Evolutionary conservation across 192 early-diverging fungal species (phyloP), one percentile per base, ranked within the genome.

Genomic region (Rhizophagus prolifer): DNA sequence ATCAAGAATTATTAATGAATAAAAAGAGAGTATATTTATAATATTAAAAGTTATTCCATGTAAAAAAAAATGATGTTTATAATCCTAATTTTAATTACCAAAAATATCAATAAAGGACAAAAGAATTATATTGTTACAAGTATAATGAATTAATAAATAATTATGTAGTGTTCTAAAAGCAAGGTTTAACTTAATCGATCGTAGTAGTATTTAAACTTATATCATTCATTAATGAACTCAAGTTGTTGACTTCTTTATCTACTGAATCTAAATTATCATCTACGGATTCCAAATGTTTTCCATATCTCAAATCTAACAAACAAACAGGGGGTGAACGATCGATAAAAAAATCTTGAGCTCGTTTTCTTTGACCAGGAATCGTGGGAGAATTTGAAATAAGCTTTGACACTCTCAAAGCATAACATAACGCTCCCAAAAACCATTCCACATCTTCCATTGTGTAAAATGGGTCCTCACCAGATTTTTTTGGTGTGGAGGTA

Each of bases 1-100:
- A 0, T 87, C 91, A 1, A 82, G 78, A 60, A 88, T 87, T 47
- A 80, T 91, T 23, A 5, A 21, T 36, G 72, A 74, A 62, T 62
- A 38, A 74, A 54, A 38, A 38, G 6, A 38, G 36, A 8, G 5
- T 12, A 44, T 44, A 44, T 44, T 44, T 44, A 44, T 12, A 44
- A 44, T 44, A 38, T 44, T 44, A 44, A 0, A 44, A 44, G 4
- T 5, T 12, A 44, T n/a, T n/a, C n/a, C n/a, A n/a, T n/a, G n/a
- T 12, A 44, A 44, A 44, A 44, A 12, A 44, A 12, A 44, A 44
- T 12, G 2, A 44, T 44, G 10, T 44, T 12, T 44, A 5, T 1
- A 44, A 44, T 44, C 10, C 10, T 44, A 44, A 44, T 44, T 44
- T 44, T 44, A 44, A 44, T 44, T 44, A 12, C n/a, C 38, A 38